A percentile compares a stretch with the other conserved stretches of the same genome.
These are phyloP conservation scores for Eragrostis tef DNA, from an alignment of 202 grass and related monocot genomes.

Conservation along the genomic window DNA sequence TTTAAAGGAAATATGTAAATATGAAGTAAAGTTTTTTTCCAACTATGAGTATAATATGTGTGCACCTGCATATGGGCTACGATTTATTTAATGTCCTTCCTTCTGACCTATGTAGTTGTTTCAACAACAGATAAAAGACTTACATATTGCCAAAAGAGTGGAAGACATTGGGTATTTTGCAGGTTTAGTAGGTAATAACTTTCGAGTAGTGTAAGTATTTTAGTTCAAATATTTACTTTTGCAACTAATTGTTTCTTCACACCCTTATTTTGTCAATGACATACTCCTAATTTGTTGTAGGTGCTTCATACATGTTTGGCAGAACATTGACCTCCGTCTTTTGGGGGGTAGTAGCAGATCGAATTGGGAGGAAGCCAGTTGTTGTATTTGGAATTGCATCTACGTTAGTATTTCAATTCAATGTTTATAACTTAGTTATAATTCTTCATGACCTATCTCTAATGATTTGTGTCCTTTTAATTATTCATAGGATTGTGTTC, in stretches of 20 bases:
- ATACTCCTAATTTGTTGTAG: conserved; percentile 39
- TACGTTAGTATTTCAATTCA: conserved; percentile 26
- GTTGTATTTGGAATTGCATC: conserved; percentile 51
- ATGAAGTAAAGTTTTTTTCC: too few species aligned
- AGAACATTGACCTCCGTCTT: conserved; percentile 53
- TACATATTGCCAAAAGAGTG: conserved; percentile 55
- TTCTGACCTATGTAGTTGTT: too few species aligned
- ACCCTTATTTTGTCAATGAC: neutral
- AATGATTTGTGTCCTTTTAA: too few species aligned
- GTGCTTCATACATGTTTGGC: conserved; percentile 61
- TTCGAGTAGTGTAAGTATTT: neutral
- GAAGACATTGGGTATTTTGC: conserved; percentile 73
- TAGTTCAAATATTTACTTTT: too few species aligned
- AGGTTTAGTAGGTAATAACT: conserved; percentile 58
- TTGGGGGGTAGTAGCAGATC: conserved; percentile 61
- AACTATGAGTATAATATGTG: too few species aligned
- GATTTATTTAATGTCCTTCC: too few species aligned
- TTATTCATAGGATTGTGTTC: conserved; percentile 52
- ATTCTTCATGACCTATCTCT: too few species aligned
- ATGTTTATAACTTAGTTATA: neutral
- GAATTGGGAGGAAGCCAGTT: conserved; percentile 59
- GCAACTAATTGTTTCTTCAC: too few species aligned
- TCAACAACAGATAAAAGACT: conserved; percentile 52
- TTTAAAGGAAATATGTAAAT: too few species aligned
- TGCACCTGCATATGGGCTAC: too few species aligned